Conservation (phyloP, 192 early-diverging fungal species). For the Entomortierella parvispora region DNA sequence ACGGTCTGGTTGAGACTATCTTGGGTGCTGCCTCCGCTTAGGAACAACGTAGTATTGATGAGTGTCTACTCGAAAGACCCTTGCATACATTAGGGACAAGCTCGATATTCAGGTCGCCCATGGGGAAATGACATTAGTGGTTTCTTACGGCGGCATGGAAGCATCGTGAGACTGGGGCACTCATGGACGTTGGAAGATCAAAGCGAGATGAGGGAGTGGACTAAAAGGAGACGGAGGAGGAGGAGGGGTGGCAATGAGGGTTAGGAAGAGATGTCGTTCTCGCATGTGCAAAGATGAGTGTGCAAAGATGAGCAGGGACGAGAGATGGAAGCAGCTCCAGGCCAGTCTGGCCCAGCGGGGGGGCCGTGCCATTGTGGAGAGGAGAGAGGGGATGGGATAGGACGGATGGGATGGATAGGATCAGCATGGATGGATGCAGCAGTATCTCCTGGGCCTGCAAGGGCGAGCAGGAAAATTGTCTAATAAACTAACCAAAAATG, state of each 20-base stretch:
- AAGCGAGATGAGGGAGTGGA: no score
- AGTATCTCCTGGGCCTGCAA: no score
- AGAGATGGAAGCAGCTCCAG: no score
- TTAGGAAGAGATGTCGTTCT: not conserved
- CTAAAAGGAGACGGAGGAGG: no score
- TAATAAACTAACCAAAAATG: no score
- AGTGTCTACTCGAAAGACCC: constrained; percentile 8
- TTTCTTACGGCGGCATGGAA: constrained; percentile 34
- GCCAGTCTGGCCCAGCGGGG: no score
- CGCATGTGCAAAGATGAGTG: not conserved
- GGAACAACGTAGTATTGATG: constrained; percentile 14
- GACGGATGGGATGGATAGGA: no score
- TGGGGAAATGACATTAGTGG: not conserved
- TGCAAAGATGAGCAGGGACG: not conserved
- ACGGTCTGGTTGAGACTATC: not conserved
- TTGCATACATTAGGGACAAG: not conserved
- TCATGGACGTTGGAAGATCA: constrained; percentile 8
- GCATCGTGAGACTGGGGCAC: constrained; percentile 23
- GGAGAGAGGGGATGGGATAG: no score
- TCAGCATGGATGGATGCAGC: no score
- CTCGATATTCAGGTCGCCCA: no score
- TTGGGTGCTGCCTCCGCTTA: constrained; percentile 26
- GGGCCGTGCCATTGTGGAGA: no score
- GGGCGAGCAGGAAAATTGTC: no score
- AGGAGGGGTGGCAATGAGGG: not conserved